Conservation (phyloP, 805 yeast species). For the Candida quercuum region DNA sequence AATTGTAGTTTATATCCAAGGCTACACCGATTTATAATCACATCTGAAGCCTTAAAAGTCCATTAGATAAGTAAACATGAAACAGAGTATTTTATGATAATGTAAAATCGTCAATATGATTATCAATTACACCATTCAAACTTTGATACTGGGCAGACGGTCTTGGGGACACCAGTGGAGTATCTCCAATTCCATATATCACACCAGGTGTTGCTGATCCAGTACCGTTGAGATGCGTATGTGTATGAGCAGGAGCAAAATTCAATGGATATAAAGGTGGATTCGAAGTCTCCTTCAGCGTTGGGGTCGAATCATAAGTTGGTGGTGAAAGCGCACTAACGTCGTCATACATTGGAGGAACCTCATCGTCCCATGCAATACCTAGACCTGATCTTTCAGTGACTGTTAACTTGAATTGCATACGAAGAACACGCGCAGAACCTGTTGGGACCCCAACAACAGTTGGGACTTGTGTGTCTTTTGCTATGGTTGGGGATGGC, state of each 20-base stretch:
- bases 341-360: conserved; percentile 92
- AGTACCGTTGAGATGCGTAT: conserved; percentile 21
- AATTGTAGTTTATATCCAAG: too few species aligned
- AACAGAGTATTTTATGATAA: too few species aligned
- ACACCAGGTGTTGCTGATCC: conserved; percentile 32
- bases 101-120: background rate
- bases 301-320: conserved; percentile 43
- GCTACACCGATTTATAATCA: too few species aligned
- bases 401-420: conserved; percentile 83
- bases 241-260: conserved; percentile 20
- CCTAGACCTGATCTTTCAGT: conserved; percentile 95
- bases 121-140: conserved; percentile 20
- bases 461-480: background rate
- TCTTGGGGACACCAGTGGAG: conserved; percentile 31
- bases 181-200: conserved; percentile 38
- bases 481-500: conserved; percentile 14
- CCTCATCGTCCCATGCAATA: conserved; percentile 98
- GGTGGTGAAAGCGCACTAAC: conserved; percentile 86
- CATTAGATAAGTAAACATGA: background rate
- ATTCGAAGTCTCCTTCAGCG: conserved; percentile 10
- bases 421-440: conserved; percentile 87
- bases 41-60: background rate
- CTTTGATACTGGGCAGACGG: conserved; percentile 20
- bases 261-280: conserved; percentile 25
- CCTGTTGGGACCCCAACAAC: conserved; percentile 79